A percentile compares a stretch with the other conserved stretches of the same genome.
Evolutionary conservation across 306 rosid genomes (phyloP).

Genomic region (Psophocarpus tetragonolobus): DNA sequence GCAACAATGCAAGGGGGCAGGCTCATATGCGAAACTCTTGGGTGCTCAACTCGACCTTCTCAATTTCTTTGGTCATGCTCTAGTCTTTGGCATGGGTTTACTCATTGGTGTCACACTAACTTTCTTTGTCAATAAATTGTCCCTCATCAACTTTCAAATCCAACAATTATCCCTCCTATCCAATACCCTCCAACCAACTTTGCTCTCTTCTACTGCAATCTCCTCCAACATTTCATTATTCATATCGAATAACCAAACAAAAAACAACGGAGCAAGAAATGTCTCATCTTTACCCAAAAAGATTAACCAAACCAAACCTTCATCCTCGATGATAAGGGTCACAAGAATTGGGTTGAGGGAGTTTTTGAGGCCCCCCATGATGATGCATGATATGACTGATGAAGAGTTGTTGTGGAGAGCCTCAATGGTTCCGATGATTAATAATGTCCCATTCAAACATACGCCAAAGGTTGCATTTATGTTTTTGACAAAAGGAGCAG

Average conservation of each 20-base stretch:
- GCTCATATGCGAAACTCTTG: conserved; percentile 41
- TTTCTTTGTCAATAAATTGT: conserved; percentile 39
- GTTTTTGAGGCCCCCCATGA: conserved; percentile 40
- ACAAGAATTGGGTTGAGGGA: conserved; percentile 40
- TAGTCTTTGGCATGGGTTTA: conserved; percentile 62
- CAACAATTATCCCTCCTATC: conserved; percentile 19
- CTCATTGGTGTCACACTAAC: conserved; percentile 61
- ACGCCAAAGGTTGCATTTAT: conserved; percentile 76
- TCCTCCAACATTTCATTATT: neutral
- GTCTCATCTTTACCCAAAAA: neutral
- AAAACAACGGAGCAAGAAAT: no score
- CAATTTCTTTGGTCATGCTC: conserved; percentile 37
- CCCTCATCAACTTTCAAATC: conserved; percentile 41
- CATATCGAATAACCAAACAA: conserved; percentile 6
- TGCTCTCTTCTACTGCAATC: neutral
- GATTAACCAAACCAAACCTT: neutral
- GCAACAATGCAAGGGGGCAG: neutral
- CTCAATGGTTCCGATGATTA: conserved; percentile 52
- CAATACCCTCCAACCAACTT: neutral
- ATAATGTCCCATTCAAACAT: conserved; percentile 39
- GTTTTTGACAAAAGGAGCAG: conserved; percentile 70
- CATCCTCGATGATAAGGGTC: neutral
- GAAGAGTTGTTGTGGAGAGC: conserved; percentile 83
- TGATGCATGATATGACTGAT: conserved; percentile 69
- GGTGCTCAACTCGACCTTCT: conserved; percentile 45